Evolutionary conservation across 352 stramenopile species (phyloP), one percentile per base, ranked within the genome.

Genomic region (Globisporangium canariense): DNA sequence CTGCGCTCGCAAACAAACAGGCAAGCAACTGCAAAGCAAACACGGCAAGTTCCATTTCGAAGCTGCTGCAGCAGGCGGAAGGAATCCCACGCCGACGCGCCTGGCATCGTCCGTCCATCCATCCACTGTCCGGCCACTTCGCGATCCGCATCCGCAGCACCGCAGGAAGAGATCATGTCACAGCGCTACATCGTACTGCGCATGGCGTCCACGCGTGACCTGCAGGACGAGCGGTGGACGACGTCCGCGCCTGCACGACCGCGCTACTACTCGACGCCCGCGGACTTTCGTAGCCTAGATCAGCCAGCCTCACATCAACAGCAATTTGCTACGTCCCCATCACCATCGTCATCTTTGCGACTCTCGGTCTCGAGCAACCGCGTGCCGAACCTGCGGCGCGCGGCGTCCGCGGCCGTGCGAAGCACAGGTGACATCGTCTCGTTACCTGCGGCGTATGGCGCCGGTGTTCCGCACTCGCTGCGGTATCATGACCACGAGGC

Each of bases 121-220:
- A 14, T 49, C 52, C 34, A 16, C 28, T 30, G 43, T 22, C 4
- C 43, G 7, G 16, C 7, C 43, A 47, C 14, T 47, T 47, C 50
- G 41, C 34, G 13, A 55, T 32, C 36, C 22, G 40, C 45, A 53
- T 38, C 25, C 16, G 22, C 25, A 55, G 25, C 18, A 41, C 46
- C 34, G 14, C 13, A 49, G 30, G 13, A 18, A n/a, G 8, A 25
- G 22, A 51, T 64, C 20, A 81, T 81, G 74, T 75, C 71, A n/a
- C 74, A 78, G 58, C 65, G 70, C 53, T 81, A 81, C 64, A 75
- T 81, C 65, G 71, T 78, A 58, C 69, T 81, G 47, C 68, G 67
- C 50, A 81, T 81, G 74, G 74, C 74, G 32, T 81, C 74, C 51
- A 67, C 57, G 47, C 68, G 67, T 43, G 67, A 80, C n/a, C 65